Percentiles rank a stretch among this genome's conserved stretches.
Conservation (phyloP, 2,329 filamentous ascomycete species). For the Nemania serpens region DNA sequence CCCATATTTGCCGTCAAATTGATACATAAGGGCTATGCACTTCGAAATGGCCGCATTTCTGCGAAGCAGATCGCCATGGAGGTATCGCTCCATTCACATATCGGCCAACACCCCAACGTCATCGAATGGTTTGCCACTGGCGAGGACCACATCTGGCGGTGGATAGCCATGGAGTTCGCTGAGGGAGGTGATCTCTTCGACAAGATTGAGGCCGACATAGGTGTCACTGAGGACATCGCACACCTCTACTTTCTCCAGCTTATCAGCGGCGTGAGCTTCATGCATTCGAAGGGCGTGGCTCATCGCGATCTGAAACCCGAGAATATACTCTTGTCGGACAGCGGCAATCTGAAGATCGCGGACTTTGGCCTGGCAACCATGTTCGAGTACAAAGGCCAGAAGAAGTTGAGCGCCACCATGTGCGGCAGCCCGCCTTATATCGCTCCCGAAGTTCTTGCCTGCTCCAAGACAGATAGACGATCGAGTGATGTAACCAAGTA, state of each 20-base stretch:
- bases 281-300: slow-evolving; percentile 94
- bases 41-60: slow-evolving; percentile 84
- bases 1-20: slow-evolving; percentile 97
- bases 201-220: slow-evolving; percentile 98
- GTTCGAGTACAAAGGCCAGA: slow-evolving; percentile 85
- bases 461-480: slow-evolving; percentile 52
- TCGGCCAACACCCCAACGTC: slow-evolving; percentile 89
- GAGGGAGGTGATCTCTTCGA: slow-evolving; percentile 97
- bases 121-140: slow-evolving; percentile 91
- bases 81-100: slow-evolving; percentile 84
- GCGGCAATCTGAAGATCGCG: slow-evolving; percentile 89
- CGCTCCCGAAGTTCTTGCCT: slow-evolving; percentile 82
- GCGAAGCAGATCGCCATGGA: slow-evolving; percentile 91
- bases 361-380: slow-evolving; percentile 96
- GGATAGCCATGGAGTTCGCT: slow-evolving; percentile 98
- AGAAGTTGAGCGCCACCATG: slow-evolving; percentile 83
- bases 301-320: slow-evolving; percentile 93
- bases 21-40: slow-evolving; percentile 95
- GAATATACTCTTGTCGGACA: slow-evolving; percentile 86
- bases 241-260: slow-evolving; percentile 96
- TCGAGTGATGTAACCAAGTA: slow-evolving; percentile 63
- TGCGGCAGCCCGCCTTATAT: slow-evolving; percentile 98
- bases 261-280: slow-evolving; percentile 86
- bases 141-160: slow-evolving; percentile 85
- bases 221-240: slow-evolving; percentile 91